Evolutionary conservation across 371 early-diverging fungal genomes (phyloP).

Genomic region (Umbelopsis sp.): DNA sequence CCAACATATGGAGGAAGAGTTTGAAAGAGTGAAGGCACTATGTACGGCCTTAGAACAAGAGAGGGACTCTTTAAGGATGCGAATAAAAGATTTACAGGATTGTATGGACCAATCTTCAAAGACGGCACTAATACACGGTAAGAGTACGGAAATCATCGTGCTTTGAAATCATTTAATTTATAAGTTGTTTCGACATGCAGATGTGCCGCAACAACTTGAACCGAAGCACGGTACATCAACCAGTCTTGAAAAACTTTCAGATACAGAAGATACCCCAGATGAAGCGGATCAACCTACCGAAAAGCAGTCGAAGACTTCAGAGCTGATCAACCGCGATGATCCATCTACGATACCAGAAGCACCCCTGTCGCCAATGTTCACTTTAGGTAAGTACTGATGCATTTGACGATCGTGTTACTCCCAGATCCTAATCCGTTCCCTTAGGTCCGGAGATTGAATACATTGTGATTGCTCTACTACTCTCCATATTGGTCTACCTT

Average conservation of each 20-base stretch:
- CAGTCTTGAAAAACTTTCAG: background rate
- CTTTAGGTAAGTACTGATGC: background rate
- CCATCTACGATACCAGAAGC: background rate
- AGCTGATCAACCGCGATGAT: background rate
- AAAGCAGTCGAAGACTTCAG: background rate
- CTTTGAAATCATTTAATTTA: no score
- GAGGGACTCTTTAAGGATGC: background rate
- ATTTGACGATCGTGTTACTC: background rate
- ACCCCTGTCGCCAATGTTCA: constrained; percentile 2
- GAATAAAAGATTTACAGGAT: background rate
- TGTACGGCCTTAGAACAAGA: background rate
- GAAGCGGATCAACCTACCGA: background rate
- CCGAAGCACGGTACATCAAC: background rate
- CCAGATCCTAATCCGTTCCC: background rate
- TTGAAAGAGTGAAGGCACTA: background rate
- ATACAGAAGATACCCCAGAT: background rate
- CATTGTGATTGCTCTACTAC: constrained; percentile 10
- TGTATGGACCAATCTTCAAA: background rate
- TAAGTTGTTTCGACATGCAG: no score
- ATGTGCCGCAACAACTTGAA: no score
- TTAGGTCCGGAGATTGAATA: constrained; percentile 16
- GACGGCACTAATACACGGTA: no score
- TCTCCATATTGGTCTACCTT: constrained; percentile 2
- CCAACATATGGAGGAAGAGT: background rate
- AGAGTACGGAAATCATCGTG: background rate